Base-by-base conservation (phyloP, 768 basidiomycete genomes). In the Austroboletus eburneus region DNA sequence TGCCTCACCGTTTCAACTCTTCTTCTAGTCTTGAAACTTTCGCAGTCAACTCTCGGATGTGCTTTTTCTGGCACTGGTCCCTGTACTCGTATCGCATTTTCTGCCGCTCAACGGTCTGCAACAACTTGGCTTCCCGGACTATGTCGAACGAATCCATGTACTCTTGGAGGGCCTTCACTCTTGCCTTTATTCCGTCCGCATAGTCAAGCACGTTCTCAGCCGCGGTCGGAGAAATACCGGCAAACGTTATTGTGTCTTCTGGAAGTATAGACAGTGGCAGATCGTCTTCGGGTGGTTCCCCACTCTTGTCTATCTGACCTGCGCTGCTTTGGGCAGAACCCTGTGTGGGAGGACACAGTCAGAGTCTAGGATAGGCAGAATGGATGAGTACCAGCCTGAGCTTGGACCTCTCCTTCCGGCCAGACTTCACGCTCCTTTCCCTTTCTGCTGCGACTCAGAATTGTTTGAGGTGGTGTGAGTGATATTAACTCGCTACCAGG, bases 141-240 rank as follows among this genome's bases (percentile, higher is more conserved):
- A 62, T 34, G 30, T 64, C 54, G 42, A 64, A 64, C 23, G 61
- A 62, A n/a, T 54, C 47, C 62, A 64, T 53, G 29, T 62, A 62
- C 39, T 58, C 58, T 2, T 46, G 48, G 23, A 62, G 51, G 4
- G 46, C 54, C 41, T 58, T 64, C 39, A 64, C 50, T 34, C 59
- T 52, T 8, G 10, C 45, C 40, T 47, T 62, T 38, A 58, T 18
- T 14, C 62, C 61, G 7, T 50, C 48, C 2, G 46, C 42, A n/a
- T 54, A 62, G 39, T 62, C 61, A 4, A 64, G 45, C 30, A 64
- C 50, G 27, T 61, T 62, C 24, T 64, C 61, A 3, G 59, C 61
- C 16, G 10, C 51, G 1, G 61, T 64, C 9, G 61, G 62, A 13
- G 61, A 62, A 22, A 30, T 51, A 17, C 56, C 48, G 9, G 59